Percentiles rank a stretch among this genome's conserved stretches.
phyloP scores from a whole-genome alignment of 2,329 filamentous ascomycete genomes.

The Taxawa tesnikishii region DNA sequence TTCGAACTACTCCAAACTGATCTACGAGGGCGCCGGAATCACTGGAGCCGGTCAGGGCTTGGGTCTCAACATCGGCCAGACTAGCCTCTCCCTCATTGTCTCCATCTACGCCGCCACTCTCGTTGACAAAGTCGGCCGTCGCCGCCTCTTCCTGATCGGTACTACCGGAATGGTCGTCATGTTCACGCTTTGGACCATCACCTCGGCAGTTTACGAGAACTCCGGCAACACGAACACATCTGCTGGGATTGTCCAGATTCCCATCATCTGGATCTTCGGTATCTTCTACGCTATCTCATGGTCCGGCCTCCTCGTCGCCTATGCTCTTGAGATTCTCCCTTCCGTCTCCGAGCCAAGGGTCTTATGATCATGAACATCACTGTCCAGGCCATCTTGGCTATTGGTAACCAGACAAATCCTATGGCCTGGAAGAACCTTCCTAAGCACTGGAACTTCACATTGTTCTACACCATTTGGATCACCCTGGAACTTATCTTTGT shows the following conservation, averaged over 20 bases:
- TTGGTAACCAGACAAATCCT: background rate
- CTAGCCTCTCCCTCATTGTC: slow-evolving; percentile 41
- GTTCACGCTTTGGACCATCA: slow-evolving; percentile 22
- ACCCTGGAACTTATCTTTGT: too few relatives aligned
- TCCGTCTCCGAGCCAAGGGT: slow-evolving; percentile 32
- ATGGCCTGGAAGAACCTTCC: background rate
- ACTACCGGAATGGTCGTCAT: slow-evolving; percentile 24
- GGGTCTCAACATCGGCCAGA: slow-evolving; percentile 30
- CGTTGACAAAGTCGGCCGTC: slow-evolving; percentile 18
- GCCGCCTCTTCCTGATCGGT: slow-evolving; percentile 18
- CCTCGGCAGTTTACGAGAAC: slow-evolving; percentile 38
- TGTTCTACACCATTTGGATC: too few relatives aligned
- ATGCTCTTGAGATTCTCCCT: slow-evolving; percentile 33
- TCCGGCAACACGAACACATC: too few relatives aligned
- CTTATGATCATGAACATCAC: slow-evolving; percentile 32
- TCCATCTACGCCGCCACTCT: slow-evolving; percentile 38
- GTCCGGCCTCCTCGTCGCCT: slow-evolving; percentile 31
- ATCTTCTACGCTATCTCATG: too few relatives aligned
- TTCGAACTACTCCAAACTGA: slow-evolving; percentile 10
- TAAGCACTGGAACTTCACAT: background rate
- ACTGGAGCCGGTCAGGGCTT: slow-evolving; percentile 21
- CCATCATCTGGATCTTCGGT: too few relatives aligned
- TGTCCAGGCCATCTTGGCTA: background rate
- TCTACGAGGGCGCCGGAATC: slow-evolving; percentile 24
- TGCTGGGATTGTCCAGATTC: too few relatives aligned